Conservation (phyloP, 495 filamentous ascomycete species). For the Venustampulla echinocandica region DNA sequence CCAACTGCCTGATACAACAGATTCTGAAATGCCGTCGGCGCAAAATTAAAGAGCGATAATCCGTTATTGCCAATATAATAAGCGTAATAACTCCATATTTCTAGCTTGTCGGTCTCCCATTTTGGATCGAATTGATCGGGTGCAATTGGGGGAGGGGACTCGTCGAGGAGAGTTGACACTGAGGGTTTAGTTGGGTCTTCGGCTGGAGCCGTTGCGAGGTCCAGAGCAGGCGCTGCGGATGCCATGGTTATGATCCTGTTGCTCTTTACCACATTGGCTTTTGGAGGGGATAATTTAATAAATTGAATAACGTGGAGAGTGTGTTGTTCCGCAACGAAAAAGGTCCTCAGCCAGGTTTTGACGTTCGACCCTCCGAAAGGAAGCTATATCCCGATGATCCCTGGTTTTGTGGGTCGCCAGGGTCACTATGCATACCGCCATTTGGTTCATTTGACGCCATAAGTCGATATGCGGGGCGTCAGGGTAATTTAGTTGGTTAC, state of each 20-base stretch:
- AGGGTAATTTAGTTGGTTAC: no score
- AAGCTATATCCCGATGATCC: no score
- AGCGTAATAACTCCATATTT: conserved; percentile 60
- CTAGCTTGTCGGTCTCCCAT: conserved; percentile 43
- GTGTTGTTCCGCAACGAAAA: no score
- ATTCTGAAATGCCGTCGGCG: conserved; percentile 58
- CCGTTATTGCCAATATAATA: conserved; percentile 66
- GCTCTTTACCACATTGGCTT: neutral
- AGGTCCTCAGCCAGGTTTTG: no score
- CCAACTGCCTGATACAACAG: conserved; percentile 49
- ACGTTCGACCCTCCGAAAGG: no score
- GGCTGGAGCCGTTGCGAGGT: neutral
- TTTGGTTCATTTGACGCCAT: no score
- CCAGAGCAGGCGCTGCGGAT: neutral
- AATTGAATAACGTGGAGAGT: neutral
- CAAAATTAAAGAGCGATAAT: conserved; percentile 59
- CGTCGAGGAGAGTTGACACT: neutral
- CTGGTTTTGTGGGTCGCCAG: no score
- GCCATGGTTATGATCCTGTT: neutral
- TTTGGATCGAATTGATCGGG: conserved; percentile 35
- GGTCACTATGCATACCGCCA: no score
- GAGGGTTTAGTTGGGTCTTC: conserved; percentile 3
- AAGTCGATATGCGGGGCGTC: no score
- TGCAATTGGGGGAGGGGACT: conserved; percentile 11
- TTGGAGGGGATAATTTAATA: neutral